phyloP scores from a whole-genome alignment of 441 rosid genomes.

The Codiaeum variegatum region DNA sequence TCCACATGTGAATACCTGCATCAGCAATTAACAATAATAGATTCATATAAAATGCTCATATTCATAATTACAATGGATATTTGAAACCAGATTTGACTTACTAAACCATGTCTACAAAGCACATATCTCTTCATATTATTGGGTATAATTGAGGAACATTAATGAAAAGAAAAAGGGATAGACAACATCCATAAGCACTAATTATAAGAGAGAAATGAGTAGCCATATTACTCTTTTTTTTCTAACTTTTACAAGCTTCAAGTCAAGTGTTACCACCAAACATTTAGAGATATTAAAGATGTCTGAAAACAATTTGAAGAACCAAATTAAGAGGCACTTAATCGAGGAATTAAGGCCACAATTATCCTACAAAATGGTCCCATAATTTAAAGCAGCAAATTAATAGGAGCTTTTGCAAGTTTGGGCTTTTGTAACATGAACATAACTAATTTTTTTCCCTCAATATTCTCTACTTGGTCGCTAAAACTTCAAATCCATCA shows the following conservation, averaged over 20 bases:
- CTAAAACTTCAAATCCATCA: background rate
- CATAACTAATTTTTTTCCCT: background rate
- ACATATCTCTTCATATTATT: background rate
- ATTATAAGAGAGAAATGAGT: no score
- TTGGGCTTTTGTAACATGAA: conserved; percentile 37
- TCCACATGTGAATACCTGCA: conserved; percentile 92
- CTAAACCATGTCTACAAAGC: background rate
- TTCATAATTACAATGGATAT: no score
- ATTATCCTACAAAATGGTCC: no score
- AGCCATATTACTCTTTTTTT: no score
- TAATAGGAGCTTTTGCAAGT: conserved; percentile 67
- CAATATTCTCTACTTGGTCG: background rate
- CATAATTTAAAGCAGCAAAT: no score
- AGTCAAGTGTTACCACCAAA: no score
- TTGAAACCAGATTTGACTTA: background rate
- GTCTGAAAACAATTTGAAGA: no score
- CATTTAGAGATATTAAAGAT: no score
- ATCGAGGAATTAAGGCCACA: no score
- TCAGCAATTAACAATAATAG: conserved; percentile 6
- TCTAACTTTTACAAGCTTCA: no score
- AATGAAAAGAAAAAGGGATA: background rate
- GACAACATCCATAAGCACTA: background rate
- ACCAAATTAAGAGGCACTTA: no score
- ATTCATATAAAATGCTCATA: conserved; percentile 4
- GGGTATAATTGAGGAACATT: background rate